A percentile compares a stretch with the other conserved stretches of the same genome.
Conservation (phyloP, 495 filamentous ascomycete genomes). For the Hyaloscypha hepaticicola region DNA sequence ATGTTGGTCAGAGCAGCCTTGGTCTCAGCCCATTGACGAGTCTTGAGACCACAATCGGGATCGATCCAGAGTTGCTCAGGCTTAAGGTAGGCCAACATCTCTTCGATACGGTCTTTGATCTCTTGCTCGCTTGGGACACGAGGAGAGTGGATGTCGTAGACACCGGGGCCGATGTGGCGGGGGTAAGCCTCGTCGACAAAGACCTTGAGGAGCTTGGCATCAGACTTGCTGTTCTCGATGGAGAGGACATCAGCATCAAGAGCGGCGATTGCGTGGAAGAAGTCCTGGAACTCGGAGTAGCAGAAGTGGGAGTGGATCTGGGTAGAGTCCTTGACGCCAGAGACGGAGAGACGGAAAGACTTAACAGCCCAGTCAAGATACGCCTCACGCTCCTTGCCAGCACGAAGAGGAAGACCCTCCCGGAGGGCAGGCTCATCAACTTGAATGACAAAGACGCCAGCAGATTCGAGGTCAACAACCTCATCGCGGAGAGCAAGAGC, state of each 20-base stretch:
- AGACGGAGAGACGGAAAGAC: slow-evolving; percentile 91
- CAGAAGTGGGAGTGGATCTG: slow-evolving; percentile 99
- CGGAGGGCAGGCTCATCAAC: slow-evolving; percentile 98
- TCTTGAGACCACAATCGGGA: slow-evolving; percentile 99
- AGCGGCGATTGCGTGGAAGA: slow-evolving; percentile 99
- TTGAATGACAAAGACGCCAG: slow-evolving; percentile 96
- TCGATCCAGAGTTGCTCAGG: slow-evolving; percentile 98
- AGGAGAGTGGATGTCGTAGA: slow-evolving; percentile 99
- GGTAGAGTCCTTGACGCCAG: slow-evolving; percentile 87
- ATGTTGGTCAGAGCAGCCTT: slow-evolving; percentile 89
- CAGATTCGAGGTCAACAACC: slow-evolving; percentile 94
- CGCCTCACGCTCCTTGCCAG: slow-evolving; percentile 86
- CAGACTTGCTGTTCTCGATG: slow-evolving; percentile 99
- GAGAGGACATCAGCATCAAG: slow-evolving; percentile 96
- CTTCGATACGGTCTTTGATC: slow-evolving; percentile 93
- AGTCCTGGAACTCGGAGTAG: slow-evolving; percentile 99
- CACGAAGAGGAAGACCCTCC: slow-evolving; percentile 95
- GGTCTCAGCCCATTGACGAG: slow-evolving; percentile 93
- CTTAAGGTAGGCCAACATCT: slow-evolving; percentile 94
- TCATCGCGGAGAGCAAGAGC: slow-evolving; percentile 97
- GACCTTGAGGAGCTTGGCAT: slow-evolving; percentile 97
- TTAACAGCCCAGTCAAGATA: slow-evolving; percentile 97
- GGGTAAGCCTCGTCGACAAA: slow-evolving; percentile 96
- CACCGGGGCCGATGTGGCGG: slow-evolving; percentile 95
- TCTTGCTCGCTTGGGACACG: slow-evolving; percentile 93